These are phyloP conservation scores for Teratosphaeria epicoccoides DNA, from an alignment of 2,329 filamentous ascomycete genomes.

Conservation along the genomic window DNA sequence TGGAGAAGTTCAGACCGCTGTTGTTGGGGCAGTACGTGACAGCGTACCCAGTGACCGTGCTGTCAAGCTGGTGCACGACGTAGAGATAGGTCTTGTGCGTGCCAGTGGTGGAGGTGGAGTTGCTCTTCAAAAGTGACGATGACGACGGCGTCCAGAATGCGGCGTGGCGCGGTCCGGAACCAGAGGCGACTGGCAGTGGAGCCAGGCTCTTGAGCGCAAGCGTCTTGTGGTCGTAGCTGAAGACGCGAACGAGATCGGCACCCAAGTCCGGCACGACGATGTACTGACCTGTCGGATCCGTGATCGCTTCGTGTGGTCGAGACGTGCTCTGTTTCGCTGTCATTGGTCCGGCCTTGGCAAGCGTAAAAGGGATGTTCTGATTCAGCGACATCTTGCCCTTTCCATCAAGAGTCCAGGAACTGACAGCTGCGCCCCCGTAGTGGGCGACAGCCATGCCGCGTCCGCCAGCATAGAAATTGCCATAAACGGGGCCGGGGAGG, in stretches of 20 bases:
- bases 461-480: too few relatives aligned
- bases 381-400: too few relatives aligned
- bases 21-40: slow-evolving; percentile 15
- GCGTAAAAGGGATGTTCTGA: slow-evolving; percentile 16
- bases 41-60: slow-evolving; percentile 23
- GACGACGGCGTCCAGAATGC: slow-evolving; percentile 30
- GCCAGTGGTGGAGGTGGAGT: slow-evolving; percentile 19
- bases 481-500: too few relatives aligned
- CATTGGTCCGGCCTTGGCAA: slow-evolving; percentile 13
- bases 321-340: slow-evolving; percentile 43
- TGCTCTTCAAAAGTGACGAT: too few relatives aligned
- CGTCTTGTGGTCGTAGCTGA: slow-evolving; percentile 12
- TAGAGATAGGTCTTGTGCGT: slow-evolving; percentile 15
- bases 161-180: slow-evolving; percentile 21
- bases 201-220: slow-evolving; percentile 10
- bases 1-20: too few relatives aligned
- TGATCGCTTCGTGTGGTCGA: slow-evolving; percentile 43
- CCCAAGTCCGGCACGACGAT: slow-evolving; percentile 23
- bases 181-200: slow-evolving; percentile 12
- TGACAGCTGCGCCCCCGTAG: too few relatives aligned
- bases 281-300: slow-evolving; percentile 22
- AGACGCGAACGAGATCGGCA: slow-evolving; percentile 22
- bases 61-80: slow-evolving; percentile 26
- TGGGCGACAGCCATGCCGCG: too few relatives aligned
- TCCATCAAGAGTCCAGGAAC: too few relatives aligned